Base-by-base conservation (phyloP, 192 early-diverging fungal species). In the Kickxella alabastrina region DNA sequence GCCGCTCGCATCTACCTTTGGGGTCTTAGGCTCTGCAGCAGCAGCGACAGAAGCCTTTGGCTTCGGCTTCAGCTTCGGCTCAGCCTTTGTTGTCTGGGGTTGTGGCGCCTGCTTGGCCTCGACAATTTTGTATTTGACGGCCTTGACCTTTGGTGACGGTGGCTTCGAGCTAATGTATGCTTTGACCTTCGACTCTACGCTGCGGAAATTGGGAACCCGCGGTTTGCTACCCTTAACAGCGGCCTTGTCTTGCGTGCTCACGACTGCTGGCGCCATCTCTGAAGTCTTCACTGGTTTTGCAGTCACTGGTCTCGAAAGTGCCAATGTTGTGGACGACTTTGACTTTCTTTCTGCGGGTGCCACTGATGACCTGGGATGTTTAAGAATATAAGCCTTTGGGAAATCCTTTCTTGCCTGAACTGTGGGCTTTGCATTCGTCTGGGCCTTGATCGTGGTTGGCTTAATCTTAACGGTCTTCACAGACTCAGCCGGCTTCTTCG, bases 131-230 rank as follows among this genome's bases (percentile, higher is more conserved):
- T 45, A 41, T 49, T 62, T 62, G 34, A 52, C 43, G 10, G 37
- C 23, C 31, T 68, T 61, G 23, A 47, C 23, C 54, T 53, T 57
- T 29, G 62, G 63, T 28, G 42, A 24, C 1, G 51, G 31, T 6
- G 59, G 59, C 37, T 66, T 66, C 18, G 70, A 24, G 26, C 63
- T 49, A 38, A 75, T 67, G 23, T 67, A 75, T 26, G 71, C 42
- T 52, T 67, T 75, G 38, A 75, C 3, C 59, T 75, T 75, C 35
- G 71, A 75, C 43, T 75, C 59, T 10, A 75, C 64, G 29, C 52
- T 54, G 23, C 56, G 59, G n/a, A 56, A 56, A 25, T 37, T 47
- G 6, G 41, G 7, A 18, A 8, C 6, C 28, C 49, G 39, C 1
- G 56, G 34, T n/a, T 38, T 43, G 6, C 15, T 31, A 21, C 19